Evolutionary conservation across 768 basidiomycete species (phyloP), one percentile per base, ranked within the genome.

Genomic region (Neoboletus subvelutipes): DNA sequence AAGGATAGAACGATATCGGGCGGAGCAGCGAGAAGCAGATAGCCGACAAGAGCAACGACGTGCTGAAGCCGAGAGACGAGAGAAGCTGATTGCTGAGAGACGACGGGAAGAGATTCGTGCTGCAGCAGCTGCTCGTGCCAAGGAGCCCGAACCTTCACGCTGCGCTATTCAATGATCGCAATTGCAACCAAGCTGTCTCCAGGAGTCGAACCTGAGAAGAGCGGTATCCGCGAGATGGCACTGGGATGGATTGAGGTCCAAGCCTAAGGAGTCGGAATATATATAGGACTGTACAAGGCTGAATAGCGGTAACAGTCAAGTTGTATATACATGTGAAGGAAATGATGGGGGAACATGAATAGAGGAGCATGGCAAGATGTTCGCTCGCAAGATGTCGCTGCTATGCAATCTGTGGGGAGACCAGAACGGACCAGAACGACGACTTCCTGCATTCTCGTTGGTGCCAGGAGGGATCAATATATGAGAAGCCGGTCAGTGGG

Each of bases 11-110:
- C 28, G 5, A 28, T 5, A 3, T 28, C 5, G 28, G 28, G 28
- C 28, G 28, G 28, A 28, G 28, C 3, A 28, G 28, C 28, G 28
- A 28, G 28, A 28, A 28, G 28, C 28, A 28, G 28, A 39, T 9
- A 26, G 4, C 2, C 52, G 28, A 33, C 29, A 65, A 31, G 66
- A 42, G 33, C 37, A 50, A 29, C 46, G 45, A 11, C 15, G 10
- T 17, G 24, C 17, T 7, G 15, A 12, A 8, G 29, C 22, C 4
- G 5, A 31, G 39, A 48, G 39, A 29, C 45, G 31, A 29, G 45
- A 54, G 26, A 36, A 9, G 36, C 20, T 50, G 34, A 17, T 54
- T 4, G 45, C 28, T 8, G 31, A 54, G 34, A 37, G 37, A 24
- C 36, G 4, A 29, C 28, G 12, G 17, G 36, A 54, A 28, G 22